Base-by-base conservation (phyloP, 768 basidiomycete species). In the Rhodotorula kratochvilovae region DNA sequence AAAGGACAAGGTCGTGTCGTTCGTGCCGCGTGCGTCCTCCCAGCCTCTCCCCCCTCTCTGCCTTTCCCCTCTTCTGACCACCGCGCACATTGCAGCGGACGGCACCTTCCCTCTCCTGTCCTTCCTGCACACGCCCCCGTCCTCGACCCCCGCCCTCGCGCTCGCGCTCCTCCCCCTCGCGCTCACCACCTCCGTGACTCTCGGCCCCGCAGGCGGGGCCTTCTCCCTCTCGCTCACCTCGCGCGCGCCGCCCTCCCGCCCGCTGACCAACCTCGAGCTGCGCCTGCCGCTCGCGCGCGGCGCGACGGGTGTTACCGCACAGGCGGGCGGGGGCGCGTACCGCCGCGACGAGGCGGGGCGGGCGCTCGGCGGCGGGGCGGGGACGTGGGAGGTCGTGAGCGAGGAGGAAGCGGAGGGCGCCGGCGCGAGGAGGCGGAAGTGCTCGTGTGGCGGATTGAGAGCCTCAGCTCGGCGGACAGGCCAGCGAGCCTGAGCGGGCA, bases 1-100 rank as follows among this genome's bases (percentile, higher is more conserved):
- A 6, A 71, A 70, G 53, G 74, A 75, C 15, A 68, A 69, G 39
- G 56, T 72, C 53, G 67, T 75, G 4, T 63, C 61, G n/a, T 75
- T 75, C 46, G 68, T 72, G 2, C 74, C 74, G 33, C 70, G 74
- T 75, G 36, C 12, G 74, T 59, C 31, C 43, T 45, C n/a, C 21
- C 61, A 53, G 27, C 3, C 12, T 16, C 16, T 51, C 3, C 3
- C 45, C 19, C 23, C 42, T 23, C 13, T 42, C 31, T 15, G 43
- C 19, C 33, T 17, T 23, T 19, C 39, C 5, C 45, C 7, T 31
- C 33, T 11, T 16, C 19, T 25, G 27, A 54, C 33, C 3, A 25
- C 42, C 25, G 16, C n/a, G 4, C 10, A 13, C 31, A 29, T 35
- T 5, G 12, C 54, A 74, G 74, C 74, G 6, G 70, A 71, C 43